Evolutionary conservation across 108 stramenopile species (phyloP).

Genomic region (Cylindrotheca fusiformis): DNA sequence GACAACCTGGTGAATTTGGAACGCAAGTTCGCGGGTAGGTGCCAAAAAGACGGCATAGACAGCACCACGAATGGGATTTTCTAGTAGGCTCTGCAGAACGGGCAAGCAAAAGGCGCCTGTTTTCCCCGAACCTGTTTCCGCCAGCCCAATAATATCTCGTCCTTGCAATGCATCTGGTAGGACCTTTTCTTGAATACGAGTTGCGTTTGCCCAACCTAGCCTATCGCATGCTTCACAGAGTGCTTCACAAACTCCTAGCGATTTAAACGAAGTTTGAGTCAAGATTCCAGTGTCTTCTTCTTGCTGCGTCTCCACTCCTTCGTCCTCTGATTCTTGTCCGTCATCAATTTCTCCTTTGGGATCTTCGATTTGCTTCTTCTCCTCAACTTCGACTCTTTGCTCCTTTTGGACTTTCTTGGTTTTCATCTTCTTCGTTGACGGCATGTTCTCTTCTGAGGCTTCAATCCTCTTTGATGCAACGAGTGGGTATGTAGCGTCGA

Average conservation of each 20-base stretch:
- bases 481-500: too few species aligned
- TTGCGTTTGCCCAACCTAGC: slow-evolving; percentile 93
- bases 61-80: slow-evolving; percentile 66
- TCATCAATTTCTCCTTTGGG: background rate
- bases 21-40: slow-evolving; percentile 98
- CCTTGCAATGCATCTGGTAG: slow-evolving; percentile 87
- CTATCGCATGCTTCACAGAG: slow-evolving; percentile 76
- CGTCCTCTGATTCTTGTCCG: slow-evolving; percentile 2
- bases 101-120: slow-evolving; percentile 95
- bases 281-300: slow-evolving; percentile 52
- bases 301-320: background rate
- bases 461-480: too few species aligned
- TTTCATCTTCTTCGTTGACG: slow-evolving; percentile 7
- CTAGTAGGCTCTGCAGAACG: slow-evolving; percentile 86
- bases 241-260: slow-evolving; percentile 79
- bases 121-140: slow-evolving; percentile 92
- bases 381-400: slow-evolving; percentile 16
- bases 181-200: slow-evolving; percentile 89
- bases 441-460: too few species aligned
- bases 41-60: slow-evolving; percentile 92
- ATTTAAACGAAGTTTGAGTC: slow-evolving; percentile 74
- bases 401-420: slow-evolving; percentile 5
- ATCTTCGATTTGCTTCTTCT: background rate
- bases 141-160: slow-evolving; percentile 88
- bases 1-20: slow-evolving; percentile 97